These are phyloP conservation scores for Vinca minor DNA, from an alignment of 257 asterid species.

Conservation along the genomic window DNA sequence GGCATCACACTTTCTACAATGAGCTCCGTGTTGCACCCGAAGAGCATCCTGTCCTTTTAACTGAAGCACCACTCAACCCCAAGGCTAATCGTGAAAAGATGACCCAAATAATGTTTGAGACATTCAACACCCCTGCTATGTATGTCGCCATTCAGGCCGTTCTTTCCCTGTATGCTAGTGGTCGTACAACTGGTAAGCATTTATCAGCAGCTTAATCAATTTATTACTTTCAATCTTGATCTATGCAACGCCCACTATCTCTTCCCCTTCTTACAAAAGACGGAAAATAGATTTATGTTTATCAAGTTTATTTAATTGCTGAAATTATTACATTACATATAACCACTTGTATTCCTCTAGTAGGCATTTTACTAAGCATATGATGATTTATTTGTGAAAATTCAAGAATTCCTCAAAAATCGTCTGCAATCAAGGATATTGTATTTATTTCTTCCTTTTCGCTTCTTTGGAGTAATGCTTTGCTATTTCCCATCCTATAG, in stretches of 20 bases:
- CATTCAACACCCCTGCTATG: slow-evolving; percentile 25
- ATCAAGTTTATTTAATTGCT: too few species aligned
- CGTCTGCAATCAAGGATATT: too few species aligned
- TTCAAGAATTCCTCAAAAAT: not conserved
- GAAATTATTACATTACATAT: too few species aligned
- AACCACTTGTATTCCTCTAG: not conserved
- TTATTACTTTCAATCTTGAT: not conserved
- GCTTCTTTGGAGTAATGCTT: not conserved
- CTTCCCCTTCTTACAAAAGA: too few species aligned
- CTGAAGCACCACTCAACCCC: slow-evolving; percentile 29
- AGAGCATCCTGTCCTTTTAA: slow-evolving; percentile 27
- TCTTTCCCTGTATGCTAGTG: slow-evolving; percentile 24
- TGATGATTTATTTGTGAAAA: not conserved
- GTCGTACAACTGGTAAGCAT: slow-evolving; percentile 25
- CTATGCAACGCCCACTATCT: too few species aligned
- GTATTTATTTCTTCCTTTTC: too few species aligned
- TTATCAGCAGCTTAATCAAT: not conserved
- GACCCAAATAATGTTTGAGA: slow-evolving; percentile 31
- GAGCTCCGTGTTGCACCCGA: slow-evolving; percentile 27
- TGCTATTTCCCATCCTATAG: slow-evolving; percentile 10
- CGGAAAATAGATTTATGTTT: too few species aligned
- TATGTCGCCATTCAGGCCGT: slow-evolving; percentile 28
- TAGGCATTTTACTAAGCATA: not conserved
- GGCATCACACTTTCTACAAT: slow-evolving; percentile 26
- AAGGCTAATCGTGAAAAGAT: slow-evolving; percentile 31